These are phyloP conservation scores for Breynia disticha DNA, from an alignment of 441 rosid genomes.

Conservation along the genomic window DNA sequence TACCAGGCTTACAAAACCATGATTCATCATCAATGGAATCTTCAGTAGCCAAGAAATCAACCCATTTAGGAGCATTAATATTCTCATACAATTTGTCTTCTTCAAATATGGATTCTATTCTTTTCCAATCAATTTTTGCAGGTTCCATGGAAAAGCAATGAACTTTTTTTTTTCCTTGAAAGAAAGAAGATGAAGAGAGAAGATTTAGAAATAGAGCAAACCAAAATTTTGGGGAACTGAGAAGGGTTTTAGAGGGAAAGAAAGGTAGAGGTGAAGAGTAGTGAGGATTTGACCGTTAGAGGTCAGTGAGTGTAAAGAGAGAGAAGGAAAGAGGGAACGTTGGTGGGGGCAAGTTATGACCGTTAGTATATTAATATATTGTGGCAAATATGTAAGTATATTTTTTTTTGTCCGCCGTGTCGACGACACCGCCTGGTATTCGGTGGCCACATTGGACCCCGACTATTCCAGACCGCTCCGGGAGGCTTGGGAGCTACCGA, in stretches of 20 bases:
- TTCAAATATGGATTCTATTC: conserved; percentile 53
- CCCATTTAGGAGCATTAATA: conserved; percentile 78
- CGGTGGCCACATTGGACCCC: no score
- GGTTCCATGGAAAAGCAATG: conserved; percentile 47
- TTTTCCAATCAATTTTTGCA: conserved; percentile 86
- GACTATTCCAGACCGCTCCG: no score
- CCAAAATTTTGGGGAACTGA: no score
- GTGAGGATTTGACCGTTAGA: no score
- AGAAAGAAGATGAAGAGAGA: background rate
- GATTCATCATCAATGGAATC: conserved; percentile 35
- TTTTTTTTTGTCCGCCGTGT: no score
- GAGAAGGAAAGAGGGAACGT: background rate
- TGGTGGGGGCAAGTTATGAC: background rate
- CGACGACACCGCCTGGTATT: no score
- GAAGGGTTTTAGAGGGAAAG: background rate
- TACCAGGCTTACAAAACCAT: conserved; percentile 91
- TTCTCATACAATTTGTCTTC: conserved; percentile 67
- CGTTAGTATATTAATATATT: no score
- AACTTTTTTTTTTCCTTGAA: background rate
- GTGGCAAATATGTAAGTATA: no score
- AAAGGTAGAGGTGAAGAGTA: no score
- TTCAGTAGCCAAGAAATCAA: conserved; percentile 48
- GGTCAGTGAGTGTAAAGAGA: background rate
- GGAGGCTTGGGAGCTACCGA: no score
- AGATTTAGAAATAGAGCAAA: no score